phyloP scores from a whole-genome alignment of 1,284 basidiomycete species.

The Phellopilus nigrolimitatus region DNA sequence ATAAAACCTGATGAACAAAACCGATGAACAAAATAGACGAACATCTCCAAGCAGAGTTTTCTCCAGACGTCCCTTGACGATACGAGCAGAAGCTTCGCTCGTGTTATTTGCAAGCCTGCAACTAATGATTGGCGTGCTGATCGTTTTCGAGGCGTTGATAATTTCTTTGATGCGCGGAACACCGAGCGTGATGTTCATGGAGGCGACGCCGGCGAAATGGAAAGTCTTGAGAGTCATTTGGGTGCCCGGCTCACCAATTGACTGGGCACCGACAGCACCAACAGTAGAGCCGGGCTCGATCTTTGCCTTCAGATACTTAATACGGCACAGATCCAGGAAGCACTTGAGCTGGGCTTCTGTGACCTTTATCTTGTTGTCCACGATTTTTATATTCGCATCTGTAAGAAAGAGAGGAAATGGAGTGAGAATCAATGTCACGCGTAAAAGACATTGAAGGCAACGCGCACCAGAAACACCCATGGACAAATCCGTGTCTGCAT shows the following conservation, averaged over 20 bases:
- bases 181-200: constrained; percentile 99
- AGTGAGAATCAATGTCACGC: neutral
- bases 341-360: constrained; percentile 73
- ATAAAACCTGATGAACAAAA: constrained; percentile 7
- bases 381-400: constrained; percentile 65
- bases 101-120: constrained; percentile 85
- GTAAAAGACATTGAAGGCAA: neutral
- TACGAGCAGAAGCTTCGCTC: constrained; percentile 88
- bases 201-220: constrained; percentile 99
- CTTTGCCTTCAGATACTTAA: constrained; percentile 88
- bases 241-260: constrained; percentile 98
- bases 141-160: constrained; percentile 96
- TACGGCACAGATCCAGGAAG: constrained; percentile 88
- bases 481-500: constrained; percentile 71
- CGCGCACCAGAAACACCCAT: constrained; percentile 66
- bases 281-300: constrained; percentile 97
- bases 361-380: constrained; percentile 90
- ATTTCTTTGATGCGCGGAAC: constrained; percentile 99
- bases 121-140: constrained; percentile 98
- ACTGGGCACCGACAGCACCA: constrained; percentile 97
- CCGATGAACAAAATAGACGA: constrained; percentile 28
- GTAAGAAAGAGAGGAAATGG: too few species aligned
- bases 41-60: constrained; percentile 95
- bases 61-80: constrained; percentile 96
- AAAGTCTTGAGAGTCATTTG: constrained; percentile 99